Evolutionary conservation across 1,284 basidiomycete genomes (phyloP).

Genomic region (Porogramme epimiltina): DNA sequence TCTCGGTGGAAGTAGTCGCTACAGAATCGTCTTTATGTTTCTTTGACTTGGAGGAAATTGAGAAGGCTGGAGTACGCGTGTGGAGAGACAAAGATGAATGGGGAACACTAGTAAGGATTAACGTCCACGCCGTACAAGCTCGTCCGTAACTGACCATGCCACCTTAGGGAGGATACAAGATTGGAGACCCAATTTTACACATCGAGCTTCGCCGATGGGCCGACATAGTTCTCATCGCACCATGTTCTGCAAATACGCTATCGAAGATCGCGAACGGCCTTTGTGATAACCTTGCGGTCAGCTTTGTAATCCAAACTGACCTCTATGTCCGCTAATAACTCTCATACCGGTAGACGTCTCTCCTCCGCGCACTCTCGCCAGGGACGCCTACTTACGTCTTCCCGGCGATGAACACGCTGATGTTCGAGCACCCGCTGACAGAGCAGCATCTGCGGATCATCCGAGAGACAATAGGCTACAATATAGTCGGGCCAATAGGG

Average conservation of each 20-base stretch:
- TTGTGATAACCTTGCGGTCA: constrained; percentile 89
- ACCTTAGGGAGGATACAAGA: constrained; percentile 53
- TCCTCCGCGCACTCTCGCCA: constrained; percentile 85
- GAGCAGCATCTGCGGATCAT: constrained; percentile 76
- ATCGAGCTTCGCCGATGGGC: constrained; percentile 97
- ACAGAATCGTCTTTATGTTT: constrained; percentile 82
- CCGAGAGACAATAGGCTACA: constrained; percentile 75
- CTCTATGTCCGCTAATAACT: background rate
- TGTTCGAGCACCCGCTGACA: constrained; percentile 96
- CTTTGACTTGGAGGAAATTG: constrained; percentile 62
- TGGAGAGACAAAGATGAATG: constrained; percentile 96
- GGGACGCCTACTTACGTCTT: constrained; percentile 86
- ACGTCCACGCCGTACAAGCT: background rate
- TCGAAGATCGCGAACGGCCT: constrained; percentile 88
- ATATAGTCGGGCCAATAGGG: constrained; percentile 83
- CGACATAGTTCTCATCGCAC: constrained; percentile 91
- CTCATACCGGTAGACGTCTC: constrained; percentile 67
- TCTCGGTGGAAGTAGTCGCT: constrained; percentile 85
- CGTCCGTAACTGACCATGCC: background rate
- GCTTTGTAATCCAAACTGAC: no score
- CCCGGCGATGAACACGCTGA: constrained; percentile 98
- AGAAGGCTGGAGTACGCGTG: constrained; percentile 59
- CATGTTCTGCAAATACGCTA: constrained; percentile 94
- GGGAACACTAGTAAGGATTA: constrained; percentile 47
- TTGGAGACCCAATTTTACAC: constrained; percentile 94